Evolutionary conservation across 2,329 filamentous ascomycete species (phyloP).

Genomic region (Fusarium coicis): DNA sequence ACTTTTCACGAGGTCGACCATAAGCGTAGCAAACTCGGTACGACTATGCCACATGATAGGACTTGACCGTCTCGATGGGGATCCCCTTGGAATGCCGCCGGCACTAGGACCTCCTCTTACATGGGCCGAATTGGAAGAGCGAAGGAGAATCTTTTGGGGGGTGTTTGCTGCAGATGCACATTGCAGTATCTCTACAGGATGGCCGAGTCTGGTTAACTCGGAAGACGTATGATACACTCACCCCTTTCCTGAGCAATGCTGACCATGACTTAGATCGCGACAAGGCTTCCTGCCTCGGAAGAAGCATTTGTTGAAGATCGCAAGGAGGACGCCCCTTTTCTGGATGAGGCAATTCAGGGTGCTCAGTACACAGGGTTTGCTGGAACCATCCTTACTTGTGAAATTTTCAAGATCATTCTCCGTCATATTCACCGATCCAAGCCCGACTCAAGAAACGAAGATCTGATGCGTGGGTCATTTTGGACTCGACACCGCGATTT

Average conservation of each 20-base stretch:
- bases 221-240: slow-evolving; percentile 62
- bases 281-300: slow-evolving; percentile 83
- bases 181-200: slow-evolving; percentile 88
- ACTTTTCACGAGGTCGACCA: slow-evolving; percentile 85
- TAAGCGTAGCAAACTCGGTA: slow-evolving; percentile 78
- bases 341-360: slow-evolving; percentile 73
- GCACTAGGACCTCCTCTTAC: slow-evolving; percentile 78
- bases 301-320: slow-evolving; percentile 76
- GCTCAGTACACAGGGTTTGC: slow-evolving; percentile 76
- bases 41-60: slow-evolving; percentile 86
- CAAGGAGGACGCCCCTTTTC: slow-evolving; percentile 69
- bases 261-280: slow-evolving; percentile 66
- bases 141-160: slow-evolving; percentile 87
- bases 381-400: slow-evolving; percentile 77
- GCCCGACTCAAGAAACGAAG: slow-evolving; percentile 75
- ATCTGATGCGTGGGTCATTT: slow-evolving; percentile 79
- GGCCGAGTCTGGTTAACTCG: slow-evolving; percentile 84
- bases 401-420: slow-evolving; percentile 84
- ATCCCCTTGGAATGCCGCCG: slow-evolving; percentile 74
- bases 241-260: not conserved
- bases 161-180: slow-evolving; percentile 86
- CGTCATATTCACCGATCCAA: slow-evolving; percentile 81
- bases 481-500: slow-evolving; percentile 88
- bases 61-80: slow-evolving; percentile 79
- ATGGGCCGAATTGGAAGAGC: slow-evolving; percentile 81